phyloP scores from a whole-genome alignment of 2,329 filamentous ascomycete genomes.

The Curvularia spicifera region DNA sequence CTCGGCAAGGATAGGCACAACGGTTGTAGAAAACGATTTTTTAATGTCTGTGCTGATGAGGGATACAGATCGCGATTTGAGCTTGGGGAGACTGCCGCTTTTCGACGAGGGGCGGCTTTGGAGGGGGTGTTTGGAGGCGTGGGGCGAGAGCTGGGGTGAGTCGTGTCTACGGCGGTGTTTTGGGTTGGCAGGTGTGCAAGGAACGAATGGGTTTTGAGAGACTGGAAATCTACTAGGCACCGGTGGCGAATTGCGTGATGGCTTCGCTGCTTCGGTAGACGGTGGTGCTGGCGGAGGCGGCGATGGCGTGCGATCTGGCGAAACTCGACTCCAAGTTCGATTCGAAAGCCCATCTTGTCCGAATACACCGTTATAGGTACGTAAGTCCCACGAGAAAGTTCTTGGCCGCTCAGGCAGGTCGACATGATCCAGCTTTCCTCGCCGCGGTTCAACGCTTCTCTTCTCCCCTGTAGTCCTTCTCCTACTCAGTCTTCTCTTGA shows the following conservation, averaged over 20 bases:
- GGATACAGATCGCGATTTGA: not conserved
- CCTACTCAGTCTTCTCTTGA: slow-evolving; percentile 7
- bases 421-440: not conserved
- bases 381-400: slow-evolving; percentile 5
- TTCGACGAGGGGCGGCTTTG: not conserved
- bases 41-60: slow-evolving; percentile 3
- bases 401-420: not conserved
- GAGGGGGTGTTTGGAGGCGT: not conserved
- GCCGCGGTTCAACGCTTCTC: slow-evolving; percentile 2
- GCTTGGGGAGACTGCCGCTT: not conserved
- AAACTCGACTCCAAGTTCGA: not conserved
- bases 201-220: not conserved
- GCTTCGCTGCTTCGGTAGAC: not conserved
- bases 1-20: not conserved
- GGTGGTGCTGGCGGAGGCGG: not conserved
- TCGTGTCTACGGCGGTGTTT: not conserved
- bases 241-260: not conserved
- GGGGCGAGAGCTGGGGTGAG: not conserved
- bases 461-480: not conserved
- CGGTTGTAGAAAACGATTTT: not conserved
- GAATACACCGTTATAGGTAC: not conserved
- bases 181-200: not conserved
- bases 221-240: not conserved
- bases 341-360: not conserved
- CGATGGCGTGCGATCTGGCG: not conserved